A percentile compares a stretch with the other conserved stretches of the same genome.
phyloP scores from a whole-genome alignment of 2,329 filamentous ascomycete genomes.

The Fusarium continuum region DNA sequence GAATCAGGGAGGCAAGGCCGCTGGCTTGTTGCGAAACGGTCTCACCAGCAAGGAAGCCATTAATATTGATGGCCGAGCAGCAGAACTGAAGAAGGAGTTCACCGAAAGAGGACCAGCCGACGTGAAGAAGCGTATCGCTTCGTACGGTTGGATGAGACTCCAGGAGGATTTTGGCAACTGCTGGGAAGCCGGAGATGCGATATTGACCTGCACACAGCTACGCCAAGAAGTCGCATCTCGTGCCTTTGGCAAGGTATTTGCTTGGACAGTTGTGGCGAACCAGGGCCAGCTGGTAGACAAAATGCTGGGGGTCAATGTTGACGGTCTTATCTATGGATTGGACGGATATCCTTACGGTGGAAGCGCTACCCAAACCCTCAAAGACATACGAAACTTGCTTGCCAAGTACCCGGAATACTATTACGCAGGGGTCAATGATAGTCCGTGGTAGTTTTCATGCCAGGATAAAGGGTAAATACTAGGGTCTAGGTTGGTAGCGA shows the following conservation, averaged over 20 bases:
- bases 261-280: background rate
- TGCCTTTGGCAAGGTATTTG: background rate
- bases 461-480: no score
- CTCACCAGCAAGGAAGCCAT: background rate
- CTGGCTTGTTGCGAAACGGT: background rate
- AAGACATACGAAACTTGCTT: background rate
- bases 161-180: background rate
- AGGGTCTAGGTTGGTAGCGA: no score
- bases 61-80: background rate
- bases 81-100: background rate
- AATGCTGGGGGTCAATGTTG: background rate
- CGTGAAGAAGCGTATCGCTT: background rate
- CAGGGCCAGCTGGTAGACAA: background rate
- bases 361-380: background rate
- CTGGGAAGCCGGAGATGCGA: background rate
- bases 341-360: background rate
- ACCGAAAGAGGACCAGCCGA: background rate
- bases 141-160: background rate
- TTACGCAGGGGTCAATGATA: background rate
- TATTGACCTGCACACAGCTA: background rate
- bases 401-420: background rate
- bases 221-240: background rate
- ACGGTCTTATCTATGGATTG: background rate
- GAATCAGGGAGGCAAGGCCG: background rate
- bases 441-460: background rate